A percentile compares a stretch with the other conserved stretches of the same genome.
Conservation (phyloP, 164 flowering plant genomes). For the Cinnamomum chago region DNA sequence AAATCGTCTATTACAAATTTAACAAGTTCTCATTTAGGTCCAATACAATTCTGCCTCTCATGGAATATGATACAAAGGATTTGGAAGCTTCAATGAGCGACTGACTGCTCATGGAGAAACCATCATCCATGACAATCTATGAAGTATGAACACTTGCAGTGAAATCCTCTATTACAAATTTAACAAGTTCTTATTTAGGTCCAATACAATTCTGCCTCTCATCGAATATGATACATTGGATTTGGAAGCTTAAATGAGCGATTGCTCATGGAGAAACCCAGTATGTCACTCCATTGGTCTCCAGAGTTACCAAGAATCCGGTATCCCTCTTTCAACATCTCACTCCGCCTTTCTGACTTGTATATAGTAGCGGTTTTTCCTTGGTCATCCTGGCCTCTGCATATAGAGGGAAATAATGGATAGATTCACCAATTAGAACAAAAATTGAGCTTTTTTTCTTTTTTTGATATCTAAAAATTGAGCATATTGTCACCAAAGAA, state of each 20-base stretch:
- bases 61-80: constrained; percentile 83
- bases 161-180: not conserved
- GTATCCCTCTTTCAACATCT: constrained; percentile 67
- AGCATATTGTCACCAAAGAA: no score
- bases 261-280: constrained; percentile 47
- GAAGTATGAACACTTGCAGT: not conserved
- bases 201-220: constrained; percentile 4
- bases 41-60: constrained; percentile 18
- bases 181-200: not conserved
- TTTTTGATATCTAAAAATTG: no score
- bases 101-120: constrained; percentile 25
- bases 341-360: constrained; percentile 79
- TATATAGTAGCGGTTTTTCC: constrained; percentile 52
- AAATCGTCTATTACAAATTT: not conserved
- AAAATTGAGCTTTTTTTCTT: no score
- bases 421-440: not conserved
- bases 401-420: not conserved
- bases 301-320: constrained; percentile 76
- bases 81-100: constrained; percentile 89
- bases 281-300: constrained; percentile 92
- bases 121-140: not conserved
- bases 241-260: constrained; percentile 94
- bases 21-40: not conserved
- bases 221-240: constrained; percentile 82
- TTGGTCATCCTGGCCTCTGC: constrained; percentile 59